A percentile compares a stretch with the other conserved stretches of the same genome.
phyloP scores from a whole-genome alignment of 164 flowering plant genomes.

The Saururus chinensis region DNA sequence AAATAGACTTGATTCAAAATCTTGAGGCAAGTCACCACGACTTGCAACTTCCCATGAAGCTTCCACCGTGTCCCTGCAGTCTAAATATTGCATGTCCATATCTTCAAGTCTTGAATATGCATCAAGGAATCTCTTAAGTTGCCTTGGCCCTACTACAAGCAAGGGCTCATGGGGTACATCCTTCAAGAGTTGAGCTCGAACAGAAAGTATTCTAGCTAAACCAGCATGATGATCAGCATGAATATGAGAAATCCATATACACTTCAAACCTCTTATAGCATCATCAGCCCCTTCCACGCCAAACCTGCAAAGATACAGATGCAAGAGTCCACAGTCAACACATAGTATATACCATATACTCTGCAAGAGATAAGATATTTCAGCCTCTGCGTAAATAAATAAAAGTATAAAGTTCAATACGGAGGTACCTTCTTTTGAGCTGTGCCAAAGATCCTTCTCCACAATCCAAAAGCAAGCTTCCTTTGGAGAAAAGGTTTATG shows the following conservation, averaged over 20 bases:
- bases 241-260: constrained; percentile 95
- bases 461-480: constrained; percentile 82
- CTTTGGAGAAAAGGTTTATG: constrained; percentile 84
- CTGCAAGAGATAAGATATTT: not conserved
- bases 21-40: constrained; percentile 1
- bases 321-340: too few species aligned
- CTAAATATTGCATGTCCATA: constrained; percentile 82
- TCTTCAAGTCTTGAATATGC: constrained; percentile 91
- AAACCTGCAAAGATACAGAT: constrained; percentile 31
- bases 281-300: constrained; percentile 80
- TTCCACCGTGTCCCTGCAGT: constrained; percentile 64
- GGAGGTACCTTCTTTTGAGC: constrained; percentile 79
- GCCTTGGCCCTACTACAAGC: constrained; percentile 81
- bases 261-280: constrained; percentile 51
- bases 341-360: not conserved
- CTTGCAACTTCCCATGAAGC: constrained; percentile 21
- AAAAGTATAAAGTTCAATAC: not conserved
- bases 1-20: constrained; percentile 36
- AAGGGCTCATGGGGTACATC: constrained; percentile 63
- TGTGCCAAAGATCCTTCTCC: constrained; percentile 98
- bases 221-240: constrained; percentile 99
- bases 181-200: constrained; percentile 52
- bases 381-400: not conserved
- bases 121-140: constrained; percentile 65
- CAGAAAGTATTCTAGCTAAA: constrained; percentile 85